Base-by-base conservation (phyloP, 2,329 filamentous ascomycete species). In the Gaeumannomyces sp. region DNA sequence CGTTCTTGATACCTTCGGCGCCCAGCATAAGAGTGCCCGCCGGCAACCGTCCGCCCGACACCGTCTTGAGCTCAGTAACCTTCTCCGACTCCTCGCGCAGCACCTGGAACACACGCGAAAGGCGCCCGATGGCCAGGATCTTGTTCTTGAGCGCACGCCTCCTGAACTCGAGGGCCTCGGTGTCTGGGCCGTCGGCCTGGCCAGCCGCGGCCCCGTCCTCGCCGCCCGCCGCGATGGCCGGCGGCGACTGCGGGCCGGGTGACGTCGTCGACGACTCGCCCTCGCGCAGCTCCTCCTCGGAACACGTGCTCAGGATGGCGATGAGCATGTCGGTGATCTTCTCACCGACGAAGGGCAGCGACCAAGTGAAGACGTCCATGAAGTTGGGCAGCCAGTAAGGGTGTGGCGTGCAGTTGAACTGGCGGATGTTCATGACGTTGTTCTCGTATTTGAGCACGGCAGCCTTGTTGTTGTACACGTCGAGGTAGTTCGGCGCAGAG, bases 311-410 rank as follows among this genome's bases (percentile, higher is more conserved):
- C 71, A 99, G 83, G 73, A 99, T 99, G 58, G 93, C 94, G 75
- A 99, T 97, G 69, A 99, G 87, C 95, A 99, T 99, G 74, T 99
- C 95, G 25, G 95, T 98, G 73, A 99, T 93, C 85, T 99, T 99
- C 79, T 99, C 95, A 68, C 95, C 94, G 29, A 99, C 95, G 78
- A 99, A 99, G 0, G 95, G 95, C 67, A 99, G 83, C 45, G 95
- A 99, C 95, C 95, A 99, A n/a, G 95, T 99, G 76, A 99, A 99
- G 68, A 99, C 95, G 74, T 99, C 95, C 95, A 99, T 99, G 76
- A 99, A 99, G 81, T 99, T 99, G 64, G 95, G 95, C 61, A 99
- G 86, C 95, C 95, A 99, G 83, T 99, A 99, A 8, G 95, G 95
- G 77, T 99, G 95, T 45, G 95, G 95, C 28, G 95, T 98, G 85